Evolutionary conservation across 805 yeast genomes (phyloP).

Genomic region (Candida boidinii): DNA sequence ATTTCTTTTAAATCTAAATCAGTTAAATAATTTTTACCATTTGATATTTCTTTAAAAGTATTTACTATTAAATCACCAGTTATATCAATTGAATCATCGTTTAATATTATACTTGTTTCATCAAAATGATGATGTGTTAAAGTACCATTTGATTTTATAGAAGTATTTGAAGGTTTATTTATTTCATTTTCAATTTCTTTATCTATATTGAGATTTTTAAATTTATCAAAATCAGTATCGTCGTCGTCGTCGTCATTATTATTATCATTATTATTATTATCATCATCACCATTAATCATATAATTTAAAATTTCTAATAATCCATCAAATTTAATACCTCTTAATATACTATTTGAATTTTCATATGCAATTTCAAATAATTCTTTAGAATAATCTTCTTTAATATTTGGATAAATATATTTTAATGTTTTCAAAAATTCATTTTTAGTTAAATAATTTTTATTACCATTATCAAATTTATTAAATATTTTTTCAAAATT

Average conservation of each 20-base stretch:
- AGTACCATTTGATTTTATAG: constrained; percentile 6
- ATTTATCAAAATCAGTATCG: neutral
- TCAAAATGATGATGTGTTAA: constrained; percentile 1
- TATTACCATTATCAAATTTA: constrained; percentile 27
- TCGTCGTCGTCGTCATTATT: constrained; percentile 7
- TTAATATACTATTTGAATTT: constrained; percentile 10
- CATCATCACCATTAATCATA: constrained; percentile 8
- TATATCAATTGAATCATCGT: constrained; percentile 27
- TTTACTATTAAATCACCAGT: constrained; percentile 29
- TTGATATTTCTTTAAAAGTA: constrained; percentile 31
- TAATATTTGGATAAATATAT: constrained; percentile 29
- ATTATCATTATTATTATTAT: constrained; percentile 7
- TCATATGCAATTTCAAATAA: constrained; percentile 25
- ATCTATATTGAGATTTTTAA: neutral
- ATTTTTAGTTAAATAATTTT: constrained; percentile 26
- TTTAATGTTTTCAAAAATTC: constrained; percentile 37
- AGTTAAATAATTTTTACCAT: no score
- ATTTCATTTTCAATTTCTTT: neutral
- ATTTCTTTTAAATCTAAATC: no score
- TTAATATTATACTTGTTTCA: constrained; percentile 21
- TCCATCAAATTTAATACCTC: constrained; percentile 20
- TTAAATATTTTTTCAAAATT: constrained; percentile 37
- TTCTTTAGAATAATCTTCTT: constrained; percentile 26
- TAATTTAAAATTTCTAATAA: constrained; percentile 17
- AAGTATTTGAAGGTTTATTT: no score